Conservation (phyloP, 805 yeast genomes). For the Monosporozyma servazzii region DNA sequence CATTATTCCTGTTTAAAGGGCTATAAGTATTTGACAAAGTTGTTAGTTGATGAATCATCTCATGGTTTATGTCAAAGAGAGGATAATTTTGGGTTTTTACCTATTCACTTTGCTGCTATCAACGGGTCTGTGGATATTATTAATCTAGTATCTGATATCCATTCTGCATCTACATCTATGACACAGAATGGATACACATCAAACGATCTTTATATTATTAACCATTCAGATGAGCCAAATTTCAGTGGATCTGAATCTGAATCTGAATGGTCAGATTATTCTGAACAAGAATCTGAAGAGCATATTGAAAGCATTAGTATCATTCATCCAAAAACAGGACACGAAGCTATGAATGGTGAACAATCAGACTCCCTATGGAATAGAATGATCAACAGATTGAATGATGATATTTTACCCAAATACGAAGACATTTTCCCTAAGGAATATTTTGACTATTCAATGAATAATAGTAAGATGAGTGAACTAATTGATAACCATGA, state of each 20-base stretch:
- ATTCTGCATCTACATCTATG: neutral
- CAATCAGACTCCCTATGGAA: constrained; percentile 27
- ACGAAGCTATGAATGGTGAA: neutral
- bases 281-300: neutral
- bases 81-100: constrained; percentile 77
- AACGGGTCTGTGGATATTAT: constrained; percentile 64
- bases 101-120: constrained; percentile 79
- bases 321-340: neutral
- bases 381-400: constrained; percentile 30
- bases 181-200: neutral
- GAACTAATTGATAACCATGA: neutral
- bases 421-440: constrained; percentile 69
- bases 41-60: constrained; percentile 42
- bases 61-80: constrained; percentile 61
- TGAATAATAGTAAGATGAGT: constrained; percentile 1
- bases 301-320: neutral
- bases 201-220: neutral
- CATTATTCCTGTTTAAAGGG: constrained; percentile 80
- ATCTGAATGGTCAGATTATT: constrained; percentile 1
- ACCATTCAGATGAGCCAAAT: neutral
- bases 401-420: constrained; percentile 47
- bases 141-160: constrained; percentile 49
- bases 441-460: constrained; percentile 1
- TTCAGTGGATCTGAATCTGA: neutral
- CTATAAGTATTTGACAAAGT: constrained; percentile 52